Percentiles rank a stretch among this genome's conserved stretches.
phyloP scores from a whole-genome alignment of 1,139 yeast species.

The Geotrichum fermentans region DNA sequence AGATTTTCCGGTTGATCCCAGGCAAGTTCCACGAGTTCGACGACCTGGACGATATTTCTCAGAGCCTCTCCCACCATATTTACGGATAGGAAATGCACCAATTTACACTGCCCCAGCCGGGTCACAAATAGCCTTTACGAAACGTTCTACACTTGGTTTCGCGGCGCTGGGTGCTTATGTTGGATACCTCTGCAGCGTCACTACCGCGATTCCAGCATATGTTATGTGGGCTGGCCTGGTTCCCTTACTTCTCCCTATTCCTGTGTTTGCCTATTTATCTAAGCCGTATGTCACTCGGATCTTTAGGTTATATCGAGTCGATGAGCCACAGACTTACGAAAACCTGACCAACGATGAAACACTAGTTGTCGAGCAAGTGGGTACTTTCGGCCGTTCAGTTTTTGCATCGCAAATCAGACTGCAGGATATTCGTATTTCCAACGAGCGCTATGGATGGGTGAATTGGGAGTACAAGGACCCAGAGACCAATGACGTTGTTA shows the following conservation, averaged over 20 bases:
- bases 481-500: constrained; percentile 34
- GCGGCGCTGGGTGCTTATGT: constrained; percentile 33
- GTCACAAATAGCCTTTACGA: constrained; percentile 37
- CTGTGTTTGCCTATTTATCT: constrained; percentile 51
- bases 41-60: constrained; percentile 37
- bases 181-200: constrained; percentile 32
- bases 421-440: constrained; percentile 44
- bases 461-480: constrained; percentile 48
- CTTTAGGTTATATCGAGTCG: constrained; percentile 57
- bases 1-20: constrained; percentile 18
- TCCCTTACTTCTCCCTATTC: constrained; percentile 56
- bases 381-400: constrained; percentile 60
- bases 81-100: constrained; percentile 33
- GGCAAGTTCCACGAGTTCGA: constrained; percentile 27
- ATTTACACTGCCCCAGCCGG: constrained; percentile 36
- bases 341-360: constrained; percentile 57
- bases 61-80: constrained; percentile 34
- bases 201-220: constrained; percentile 26
- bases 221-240: constrained; percentile 46
- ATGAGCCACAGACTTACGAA: constrained; percentile 57
- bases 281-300: constrained; percentile 67
- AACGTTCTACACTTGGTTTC: constrained; percentile 37
- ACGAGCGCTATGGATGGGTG: constrained; percentile 49
- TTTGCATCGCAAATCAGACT: constrained; percentile 57
- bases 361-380: constrained; percentile 63